Evolutionary conservation across 1,284 basidiomycete species (phyloP).

Genomic region (Phellopilus nigrolimitatus): DNA sequence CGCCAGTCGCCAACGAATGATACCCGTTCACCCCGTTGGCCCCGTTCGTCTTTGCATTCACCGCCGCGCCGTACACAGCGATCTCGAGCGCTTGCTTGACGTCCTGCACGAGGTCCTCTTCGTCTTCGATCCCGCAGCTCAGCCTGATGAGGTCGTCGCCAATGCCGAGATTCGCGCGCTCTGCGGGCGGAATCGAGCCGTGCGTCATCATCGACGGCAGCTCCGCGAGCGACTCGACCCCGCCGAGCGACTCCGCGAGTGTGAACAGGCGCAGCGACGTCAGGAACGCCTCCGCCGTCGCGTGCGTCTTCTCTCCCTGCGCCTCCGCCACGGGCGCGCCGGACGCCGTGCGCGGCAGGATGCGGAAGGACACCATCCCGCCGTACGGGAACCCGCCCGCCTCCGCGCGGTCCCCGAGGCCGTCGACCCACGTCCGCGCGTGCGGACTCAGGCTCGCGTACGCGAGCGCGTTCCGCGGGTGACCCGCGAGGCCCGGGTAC

Average conservation of each 20-base stretch:
- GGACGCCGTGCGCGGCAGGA: constrained; percentile 44
- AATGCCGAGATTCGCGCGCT: constrained; percentile 72
- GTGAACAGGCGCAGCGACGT: constrained; percentile 68
- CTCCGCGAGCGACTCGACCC: constrained; percentile 88
- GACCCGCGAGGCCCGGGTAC: constrained; percentile 77
- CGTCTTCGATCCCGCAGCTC: constrained; percentile 88
- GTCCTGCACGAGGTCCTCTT: constrained; percentile 74
- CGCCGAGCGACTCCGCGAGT: constrained; percentile 87
- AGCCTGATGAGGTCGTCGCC: constrained; percentile 77
- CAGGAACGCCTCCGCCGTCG: constrained; percentile 67
- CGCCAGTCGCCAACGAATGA: neutral
- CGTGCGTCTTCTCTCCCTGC: constrained; percentile 11
- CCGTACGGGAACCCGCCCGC: constrained; percentile 71
- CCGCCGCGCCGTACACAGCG: constrained; percentile 30
- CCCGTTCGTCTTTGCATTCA: constrained; percentile 3
- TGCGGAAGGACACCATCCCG: constrained; percentile 80
- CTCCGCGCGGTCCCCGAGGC: constrained; percentile 29
- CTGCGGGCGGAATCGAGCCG: constrained; percentile 66
- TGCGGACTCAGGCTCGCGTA: constrained; percentile 63
- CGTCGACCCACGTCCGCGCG: constrained; percentile 62
- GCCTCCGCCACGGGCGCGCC: constrained; percentile 7
- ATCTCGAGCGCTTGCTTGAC: constrained; percentile 64
- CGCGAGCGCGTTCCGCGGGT: constrained; percentile 58
- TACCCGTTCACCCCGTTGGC: neutral
- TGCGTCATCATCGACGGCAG: constrained; percentile 86